Conservation (phyloP, 306 rosid species). For the Vigna reflexopilosa region DNA sequence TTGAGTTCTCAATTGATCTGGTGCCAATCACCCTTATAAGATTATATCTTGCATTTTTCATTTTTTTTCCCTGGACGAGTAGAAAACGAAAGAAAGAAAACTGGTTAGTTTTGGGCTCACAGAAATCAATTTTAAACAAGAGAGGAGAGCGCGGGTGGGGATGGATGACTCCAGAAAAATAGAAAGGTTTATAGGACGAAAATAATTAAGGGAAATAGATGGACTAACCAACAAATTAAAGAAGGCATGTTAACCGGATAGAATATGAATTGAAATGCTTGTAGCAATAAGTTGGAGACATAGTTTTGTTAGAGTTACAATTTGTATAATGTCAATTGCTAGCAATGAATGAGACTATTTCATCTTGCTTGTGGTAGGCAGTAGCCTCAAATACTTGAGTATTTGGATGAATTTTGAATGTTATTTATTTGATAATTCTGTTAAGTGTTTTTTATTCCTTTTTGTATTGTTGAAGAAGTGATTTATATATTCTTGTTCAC, state of each 20-base stretch:
- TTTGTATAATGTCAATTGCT: conserved; percentile 5
- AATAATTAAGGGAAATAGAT: not conserved
- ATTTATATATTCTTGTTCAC: conserved; percentile 29
- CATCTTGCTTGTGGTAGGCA: not conserved
- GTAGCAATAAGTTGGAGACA: not conserved
- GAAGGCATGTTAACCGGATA: not conserved
- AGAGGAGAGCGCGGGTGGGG: not conserved
- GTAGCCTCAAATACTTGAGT: conserved; percentile 24
- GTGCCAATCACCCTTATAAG: too few relatives aligned
- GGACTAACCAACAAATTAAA: not conserved
- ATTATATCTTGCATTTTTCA: not conserved
- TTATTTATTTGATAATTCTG: conserved; percentile 20
- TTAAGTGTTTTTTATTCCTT: not conserved
- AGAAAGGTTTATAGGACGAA: not conserved
- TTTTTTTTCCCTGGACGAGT: not conserved
- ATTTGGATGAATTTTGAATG: not conserved
- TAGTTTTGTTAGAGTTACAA: not conserved
- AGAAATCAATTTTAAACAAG: not conserved
- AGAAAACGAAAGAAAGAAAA: not conserved
- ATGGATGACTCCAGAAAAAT: not conserved
- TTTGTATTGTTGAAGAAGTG: not conserved
- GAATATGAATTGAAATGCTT: conserved; percentile 22
- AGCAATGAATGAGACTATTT: conserved; percentile 6
- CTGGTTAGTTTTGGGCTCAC: not conserved
- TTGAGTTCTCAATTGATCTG: too few relatives aligned